Conservation (phyloP, 768 basidiomycete species). For the Crassisporium funariophilum region DNA sequence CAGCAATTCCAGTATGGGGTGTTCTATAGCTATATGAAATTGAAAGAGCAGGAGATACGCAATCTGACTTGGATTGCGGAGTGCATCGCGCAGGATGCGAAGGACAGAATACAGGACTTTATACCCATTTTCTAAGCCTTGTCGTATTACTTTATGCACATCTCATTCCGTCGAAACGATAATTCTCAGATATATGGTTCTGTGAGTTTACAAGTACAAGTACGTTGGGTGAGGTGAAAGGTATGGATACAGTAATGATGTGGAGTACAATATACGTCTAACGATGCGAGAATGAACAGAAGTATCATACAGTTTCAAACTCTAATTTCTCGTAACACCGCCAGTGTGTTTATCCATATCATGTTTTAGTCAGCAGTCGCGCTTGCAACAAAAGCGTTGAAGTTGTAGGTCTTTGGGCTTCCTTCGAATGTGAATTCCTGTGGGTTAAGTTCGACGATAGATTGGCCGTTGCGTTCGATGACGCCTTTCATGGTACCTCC, state of each 20-base stretch:
- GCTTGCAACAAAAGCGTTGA: slow-evolving; percentile 65
- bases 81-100: slow-evolving; percentile 96
- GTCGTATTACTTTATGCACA: background rate
- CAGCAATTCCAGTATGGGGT: slow-evolving; percentile 96
- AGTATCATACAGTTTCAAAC: no score
- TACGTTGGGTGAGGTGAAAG: no score
- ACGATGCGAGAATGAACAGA: no score
- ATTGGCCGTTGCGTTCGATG: slow-evolving; percentile 50
- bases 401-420: slow-evolving; percentile 64
- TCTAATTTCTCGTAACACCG: no score
- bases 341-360: background rate
- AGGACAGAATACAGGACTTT: slow-evolving; percentile 93
- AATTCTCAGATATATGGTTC: no score
- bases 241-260: no score
- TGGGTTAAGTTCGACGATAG: slow-evolving; percentile 50
- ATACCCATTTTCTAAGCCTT: slow-evolving; percentile 79
- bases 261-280: no score
- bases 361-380: slow-evolving; percentile 27
- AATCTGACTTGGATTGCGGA: slow-evolving; percentile 95
- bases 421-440: slow-evolving; percentile 54
- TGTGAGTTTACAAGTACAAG: no score
- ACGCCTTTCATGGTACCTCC: slow-evolving; percentile 53
- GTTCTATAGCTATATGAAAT: slow-evolving; percentile 89
- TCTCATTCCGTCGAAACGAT: no score
- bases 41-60: slow-evolving; percentile 90